phyloP scores from a whole-genome alignment of 2,329 filamentous ascomycete species.

The Fusarium avenaceum region DNA sequence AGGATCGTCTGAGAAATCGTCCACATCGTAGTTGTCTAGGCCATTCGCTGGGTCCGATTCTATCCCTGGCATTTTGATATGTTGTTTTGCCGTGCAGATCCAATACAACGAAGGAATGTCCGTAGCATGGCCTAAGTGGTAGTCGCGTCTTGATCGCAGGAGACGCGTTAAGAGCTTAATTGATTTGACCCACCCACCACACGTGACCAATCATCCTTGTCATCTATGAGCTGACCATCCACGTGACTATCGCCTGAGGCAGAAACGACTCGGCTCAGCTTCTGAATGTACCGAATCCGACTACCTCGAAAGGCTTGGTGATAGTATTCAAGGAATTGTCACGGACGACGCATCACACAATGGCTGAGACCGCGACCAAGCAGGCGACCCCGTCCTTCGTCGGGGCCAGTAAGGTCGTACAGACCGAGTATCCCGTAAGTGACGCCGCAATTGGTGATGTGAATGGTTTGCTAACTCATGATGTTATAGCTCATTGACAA shows the following conservation, averaged over 20 bases:
- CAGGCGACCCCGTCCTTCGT: constrained; percentile 54
- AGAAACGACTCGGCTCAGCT: constrained; percentile 43
- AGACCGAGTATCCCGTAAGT: constrained; percentile 89
- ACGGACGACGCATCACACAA: constrained; percentile 51
- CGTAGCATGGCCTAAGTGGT: neutral
- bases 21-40: constrained; percentile 82
- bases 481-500: constrained; percentile 92
- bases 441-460: constrained; percentile 35
- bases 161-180: constrained; percentile 49
- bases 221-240: constrained; percentile 43
- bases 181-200: constrained; percentile 23
- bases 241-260: constrained; percentile 54
- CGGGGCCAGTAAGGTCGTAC: constrained; percentile 76
- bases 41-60: constrained; percentile 56
- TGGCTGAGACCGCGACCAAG: constrained; percentile 58
- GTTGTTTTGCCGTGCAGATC: neutral
- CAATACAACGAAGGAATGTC: neutral
- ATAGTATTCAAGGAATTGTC: constrained; percentile 49
- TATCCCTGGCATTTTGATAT: constrained; percentile 39
- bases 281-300: constrained; percentile 43
- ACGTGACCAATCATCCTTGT: constrained; percentile 36
- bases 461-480: constrained; percentile 46
- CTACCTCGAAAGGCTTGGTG: constrained; percentile 46
- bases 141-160: constrained; percentile 29
- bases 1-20: constrained; percentile 63